Percentiles rank a stretch among this genome's conserved stretches.
Evolutionary conservation across 2,329 filamentous ascomycete genomes (phyloP).

Genomic region (Aspergillus neoniger): DNA sequence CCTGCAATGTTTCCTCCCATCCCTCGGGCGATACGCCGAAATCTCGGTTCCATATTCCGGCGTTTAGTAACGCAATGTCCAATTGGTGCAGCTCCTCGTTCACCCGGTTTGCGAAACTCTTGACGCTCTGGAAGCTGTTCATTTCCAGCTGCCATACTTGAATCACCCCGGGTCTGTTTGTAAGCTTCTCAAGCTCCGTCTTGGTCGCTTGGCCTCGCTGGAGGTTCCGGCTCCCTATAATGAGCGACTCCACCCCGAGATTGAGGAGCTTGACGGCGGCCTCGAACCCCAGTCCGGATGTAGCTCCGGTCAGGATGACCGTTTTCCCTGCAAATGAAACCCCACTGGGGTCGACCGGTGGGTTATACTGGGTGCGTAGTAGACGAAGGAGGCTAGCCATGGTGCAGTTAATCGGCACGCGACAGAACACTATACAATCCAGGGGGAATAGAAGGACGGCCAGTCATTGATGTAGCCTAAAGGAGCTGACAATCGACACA

Average conservation of each 20-base stretch:
- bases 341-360: conserved; percentile 38
- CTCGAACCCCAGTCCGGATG: conserved; percentile 53
- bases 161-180: conserved; percentile 37
- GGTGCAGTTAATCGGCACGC: conserved; percentile 1
- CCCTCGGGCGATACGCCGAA: conserved; percentile 45
- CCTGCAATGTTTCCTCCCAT: conserved; percentile 57
- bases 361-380: conserved; percentile 34
- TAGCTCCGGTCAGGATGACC: conserved; percentile 54
- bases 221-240: conserved; percentile 50
- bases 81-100: conserved; percentile 40
- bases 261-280: conserved; percentile 51
- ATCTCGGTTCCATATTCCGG: conserved; percentile 44
- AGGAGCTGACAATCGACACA: not conserved
- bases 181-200: conserved; percentile 37
- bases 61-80: conserved; percentile 51
- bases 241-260: conserved; percentile 45
- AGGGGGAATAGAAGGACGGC: not conserved
- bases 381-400: conserved; percentile 36
- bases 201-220: conserved; percentile 48
- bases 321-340: conserved; percentile 49
- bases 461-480: not conserved
- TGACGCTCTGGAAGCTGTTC: conserved; percentile 48
- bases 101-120: conserved; percentile 44
- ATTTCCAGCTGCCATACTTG: conserved; percentile 52
- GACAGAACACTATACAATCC: not conserved